Percentiles rank a stretch among this genome's conserved stretches.
These are phyloP conservation scores for Alternaria solani DNA, from an alignment of 2,329 filamentous ascomycete species.

Conservation along the genomic window DNA sequence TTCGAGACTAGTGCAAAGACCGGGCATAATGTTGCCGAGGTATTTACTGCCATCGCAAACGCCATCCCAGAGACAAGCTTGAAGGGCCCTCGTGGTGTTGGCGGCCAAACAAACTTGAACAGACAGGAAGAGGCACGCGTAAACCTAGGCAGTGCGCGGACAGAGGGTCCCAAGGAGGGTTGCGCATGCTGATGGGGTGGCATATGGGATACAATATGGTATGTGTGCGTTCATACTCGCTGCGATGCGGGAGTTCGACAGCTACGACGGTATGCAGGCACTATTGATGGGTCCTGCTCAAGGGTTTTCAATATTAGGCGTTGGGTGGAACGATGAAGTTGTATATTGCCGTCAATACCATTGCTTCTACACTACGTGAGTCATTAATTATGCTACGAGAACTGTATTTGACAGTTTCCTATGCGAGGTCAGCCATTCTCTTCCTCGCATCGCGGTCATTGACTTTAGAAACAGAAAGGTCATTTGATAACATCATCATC, in stretches of 20 bases:
- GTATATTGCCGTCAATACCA: background rate
- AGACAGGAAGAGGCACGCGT: constrained; percentile 73
- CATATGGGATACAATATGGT: background rate
- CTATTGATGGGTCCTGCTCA: background rate
- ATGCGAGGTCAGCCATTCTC: background rate
- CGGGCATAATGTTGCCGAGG: constrained; percentile 90
- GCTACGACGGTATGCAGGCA: background rate
- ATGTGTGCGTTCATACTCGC: background rate
- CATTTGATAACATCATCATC: background rate
- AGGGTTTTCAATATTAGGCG: constrained; percentile 9
- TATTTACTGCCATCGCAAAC: constrained; percentile 98
- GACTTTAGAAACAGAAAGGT: background rate
- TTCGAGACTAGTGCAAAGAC: constrained; percentile 99
- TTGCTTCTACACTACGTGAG: background rate
- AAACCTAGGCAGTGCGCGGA: constrained; percentile 76
- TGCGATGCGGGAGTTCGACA: constrained; percentile 1
- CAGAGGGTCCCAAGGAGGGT: constrained; percentile 82
- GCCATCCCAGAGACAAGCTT: constrained; percentile 96
- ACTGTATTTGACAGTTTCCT: background rate
- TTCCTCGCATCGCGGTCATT: background rate
- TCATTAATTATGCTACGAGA: background rate
- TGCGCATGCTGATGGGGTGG: constrained; percentile 75
- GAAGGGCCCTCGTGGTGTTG: constrained; percentile 80
- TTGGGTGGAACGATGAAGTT: constrained; percentile 5
- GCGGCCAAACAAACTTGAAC: constrained; percentile 65